Evolutionary conservation across 2,329 filamentous ascomycete species (phyloP).

Genomic region (Atkinsonella texensis): DNA sequence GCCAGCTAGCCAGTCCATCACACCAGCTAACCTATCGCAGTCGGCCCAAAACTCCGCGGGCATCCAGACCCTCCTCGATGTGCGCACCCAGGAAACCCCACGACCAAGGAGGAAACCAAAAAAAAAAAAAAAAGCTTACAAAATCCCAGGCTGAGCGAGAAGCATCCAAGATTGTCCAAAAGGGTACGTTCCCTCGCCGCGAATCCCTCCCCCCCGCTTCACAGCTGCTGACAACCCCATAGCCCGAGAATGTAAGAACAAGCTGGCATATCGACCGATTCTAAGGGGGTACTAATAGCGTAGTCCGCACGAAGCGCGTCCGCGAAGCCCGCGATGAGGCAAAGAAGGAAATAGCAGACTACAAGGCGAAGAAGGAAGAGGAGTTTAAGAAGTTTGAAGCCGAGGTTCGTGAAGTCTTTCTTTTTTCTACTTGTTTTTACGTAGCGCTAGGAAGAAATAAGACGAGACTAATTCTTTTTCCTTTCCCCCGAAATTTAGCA

Average conservation of each 20-base stretch:
- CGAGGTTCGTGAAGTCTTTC: slow-evolving; percentile 30
- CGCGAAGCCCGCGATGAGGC: slow-evolving; percentile 94
- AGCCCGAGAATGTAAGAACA: slow-evolving; percentile 77
- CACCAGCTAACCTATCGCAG: slow-evolving; percentile 33
- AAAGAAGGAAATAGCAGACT: slow-evolving; percentile 94
- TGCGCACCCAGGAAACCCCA: slow-evolving; percentile 36
- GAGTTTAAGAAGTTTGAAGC: slow-evolving; percentile 94
- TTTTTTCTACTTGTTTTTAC: not conserved
- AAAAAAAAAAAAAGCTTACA: slow-evolving; percentile 2
- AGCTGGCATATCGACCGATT: too few species aligned
- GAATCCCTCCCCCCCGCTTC: not conserved
- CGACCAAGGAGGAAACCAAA: too few species aligned
- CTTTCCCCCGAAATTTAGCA: slow-evolving; percentile 45
- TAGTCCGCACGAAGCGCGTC: slow-evolving; percentile 80
- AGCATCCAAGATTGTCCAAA: slow-evolving; percentile 97
- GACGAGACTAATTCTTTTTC: not conserved
- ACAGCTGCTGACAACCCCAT: not conserved
- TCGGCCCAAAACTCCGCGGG: slow-evolving; percentile 97
- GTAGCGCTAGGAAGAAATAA: too few species aligned
- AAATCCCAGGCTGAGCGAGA: slow-evolving; percentile 78
- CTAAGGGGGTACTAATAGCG: slow-evolving; percentile 4
- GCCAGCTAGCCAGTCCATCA: not conserved
- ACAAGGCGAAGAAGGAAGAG: slow-evolving; percentile 77
- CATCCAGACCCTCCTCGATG: slow-evolving; percentile 97
- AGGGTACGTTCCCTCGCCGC: slow-evolving; percentile 47